Base-by-base conservation (phyloP, 1,284 basidiomycete genomes). In the Tremellales sp. region DNA sequence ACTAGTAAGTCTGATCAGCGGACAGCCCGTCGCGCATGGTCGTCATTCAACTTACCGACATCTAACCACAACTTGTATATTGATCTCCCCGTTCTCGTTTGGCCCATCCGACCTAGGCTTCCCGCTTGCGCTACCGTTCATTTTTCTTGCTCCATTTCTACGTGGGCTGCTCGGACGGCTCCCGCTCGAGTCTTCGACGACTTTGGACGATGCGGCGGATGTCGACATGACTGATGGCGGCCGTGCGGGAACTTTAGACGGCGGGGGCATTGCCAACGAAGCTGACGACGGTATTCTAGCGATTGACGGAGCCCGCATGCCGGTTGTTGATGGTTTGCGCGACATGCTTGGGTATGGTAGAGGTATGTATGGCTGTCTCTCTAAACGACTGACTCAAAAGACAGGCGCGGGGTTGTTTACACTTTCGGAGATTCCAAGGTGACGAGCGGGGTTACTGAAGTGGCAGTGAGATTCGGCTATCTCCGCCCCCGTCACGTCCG, bases 61-160 rank as follows among this genome's bases (percentile, higher is more conserved):
- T 21, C 91, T 81, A 38, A 95, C 81, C 10, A 91, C 87, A n/a
- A 97, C 91, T 66, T 89, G 83, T 19, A 97, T 95, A 62, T 92
- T 87, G 50, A 68, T 70, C 52, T 74, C 71, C 31, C 65, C 67
- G 45, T 53, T 56, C 27, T 52, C 55, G 24, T n/a, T 33, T 22
- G 18, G 22, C 21, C 28, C 45, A 12, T 26, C 34, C n/a, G 21
- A 19, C 26, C 29, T 24, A 28, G 19, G 35, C 43, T 53, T 18
- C 21, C 35, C 40, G 16, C 14, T 40, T 13, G 40, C 18, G 8
- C 19, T 18, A 9, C 38, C 26, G 24, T 45, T 50, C 33, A 51
- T 54, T 39, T 28, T 41, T 31, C 40, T 37, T 25, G 46, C 22
- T 21, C 35, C 28, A 26, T 58, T 16, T 31, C 58, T 61, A n/a